phyloP scores from a whole-genome alignment of 2,329 filamentous ascomycete species.

The Arthrinium puccinioides region DNA sequence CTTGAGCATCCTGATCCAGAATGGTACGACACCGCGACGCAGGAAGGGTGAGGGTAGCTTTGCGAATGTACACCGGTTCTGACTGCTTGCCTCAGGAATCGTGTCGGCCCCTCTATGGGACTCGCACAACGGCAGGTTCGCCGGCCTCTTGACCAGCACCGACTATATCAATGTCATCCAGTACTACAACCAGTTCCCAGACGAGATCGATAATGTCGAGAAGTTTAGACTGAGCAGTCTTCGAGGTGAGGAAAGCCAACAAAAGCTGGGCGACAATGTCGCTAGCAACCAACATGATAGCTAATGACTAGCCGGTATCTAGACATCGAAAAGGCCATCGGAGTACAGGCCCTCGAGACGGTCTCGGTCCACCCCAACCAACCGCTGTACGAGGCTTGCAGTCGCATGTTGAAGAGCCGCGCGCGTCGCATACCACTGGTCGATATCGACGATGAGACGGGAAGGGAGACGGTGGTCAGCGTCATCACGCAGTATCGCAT shows the following conservation, averaged over 20 bases:
- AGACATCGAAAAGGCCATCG: slow-evolving; percentile 95
- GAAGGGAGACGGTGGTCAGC: slow-evolving; percentile 85
- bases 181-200: slow-evolving; percentile 97
- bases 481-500: slow-evolving; percentile 98
- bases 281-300: not conserved
- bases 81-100: slow-evolving; percentile 56
- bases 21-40: slow-evolving; percentile 51
- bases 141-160: slow-evolving; percentile 86
- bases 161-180: slow-evolving; percentile 99
- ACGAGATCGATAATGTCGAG: slow-evolving; percentile 82
- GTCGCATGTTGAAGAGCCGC: slow-evolving; percentile 87
- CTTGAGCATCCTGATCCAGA: slow-evolving; percentile 89
- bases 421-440: slow-evolving; percentile 90
- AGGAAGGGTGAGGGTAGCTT: slow-evolving; percentile 3
- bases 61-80: slow-evolving; percentile 5
- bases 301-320: slow-evolving; percentile 8
- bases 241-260: slow-evolving; percentile 55
- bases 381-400: slow-evolving; percentile 91
- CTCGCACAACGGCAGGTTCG: slow-evolving; percentile 85
- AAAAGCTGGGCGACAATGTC: too few relatives aligned
- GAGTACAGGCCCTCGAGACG: slow-evolving; percentile 85
- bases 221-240: slow-evolving; percentile 90
- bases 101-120: slow-evolving; percentile 98
- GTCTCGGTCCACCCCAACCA: slow-evolving; percentile 89
- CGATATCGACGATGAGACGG: slow-evolving; percentile 89